Base-by-base conservation (phyloP, 1,284 basidiomycete genomes). In the Trichosporon asahii region DNA sequence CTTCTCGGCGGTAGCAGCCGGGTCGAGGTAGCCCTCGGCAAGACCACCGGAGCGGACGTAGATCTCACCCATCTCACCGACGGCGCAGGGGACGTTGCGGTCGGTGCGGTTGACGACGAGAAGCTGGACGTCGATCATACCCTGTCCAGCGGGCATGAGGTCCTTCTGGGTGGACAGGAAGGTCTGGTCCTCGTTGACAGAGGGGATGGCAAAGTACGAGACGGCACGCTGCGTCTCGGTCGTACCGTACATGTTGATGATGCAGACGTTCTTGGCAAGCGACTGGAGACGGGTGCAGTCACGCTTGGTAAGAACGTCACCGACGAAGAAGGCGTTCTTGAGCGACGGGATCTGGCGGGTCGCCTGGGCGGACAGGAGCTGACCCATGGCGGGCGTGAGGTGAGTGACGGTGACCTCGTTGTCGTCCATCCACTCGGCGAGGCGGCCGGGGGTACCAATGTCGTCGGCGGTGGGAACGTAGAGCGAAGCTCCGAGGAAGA, bases 211-310 rank as follows among this genome's bases (percentile, higher is more conserved):
- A 83, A 97, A 98, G 85, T 99, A 99, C 46, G 95, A 98, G 12
- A 99, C 97, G 0, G 97, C 97, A 65, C 97, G 91, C 83, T 99
- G 97, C 3, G 97, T 99, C 85, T 99, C 97, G 27, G 97, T 99
- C 9, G 97, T 99, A 27, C 97, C 97, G 83, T 98, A 99, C 97
- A 99, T 99, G 87, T 99, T 99, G 84, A 99, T 91, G 83, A 99
- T 97, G 65, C 89, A 87, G 14, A 96, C 95, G 77, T 99, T 97
- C 37, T 90, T 85, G 0, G 97, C 97, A 64, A 99, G 90, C 4
- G 93, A 88, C 83, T 99, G 97, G 7, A 99, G 88, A 65, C 97
- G 92, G 57, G 93, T 89, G 82, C 97, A 99, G 83, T 99, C 97
- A 64, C 97, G 91, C 85, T 99, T 99, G 75, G 97, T 99, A 70